Base-by-base conservation (phyloP, 352 stramenopile genomes). In the Plasmopara viticola region DNA sequence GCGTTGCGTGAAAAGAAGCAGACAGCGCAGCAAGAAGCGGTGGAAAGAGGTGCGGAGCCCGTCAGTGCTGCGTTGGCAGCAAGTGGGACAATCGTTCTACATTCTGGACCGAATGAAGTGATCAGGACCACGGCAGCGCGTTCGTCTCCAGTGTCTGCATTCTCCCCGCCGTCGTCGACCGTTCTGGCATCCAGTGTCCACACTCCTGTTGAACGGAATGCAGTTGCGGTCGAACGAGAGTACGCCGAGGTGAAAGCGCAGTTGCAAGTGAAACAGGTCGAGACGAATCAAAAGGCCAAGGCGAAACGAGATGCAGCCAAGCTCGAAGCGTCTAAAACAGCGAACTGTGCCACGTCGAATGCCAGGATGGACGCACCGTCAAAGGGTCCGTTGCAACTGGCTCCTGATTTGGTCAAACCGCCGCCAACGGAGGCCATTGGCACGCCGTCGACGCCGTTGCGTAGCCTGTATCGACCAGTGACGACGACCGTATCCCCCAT, bases 191-290 rank as follows among this genome's bases (percentile, higher is more conserved):
- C 50, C 25, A 15, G 44, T 28, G 49, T 57, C 15, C 48, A 31
- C 18, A 33, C 46, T 40, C 25, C 37, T 34, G 39, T 38, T 9
- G 56, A 59, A 44, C 66, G 71, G 20, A 56, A 64, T 0, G 39
- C 72, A 5, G 55, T 58, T 12, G 53, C 60, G 17, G 62, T 70
- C 15, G 75, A 89, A 55, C 71, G 78, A 1, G 73, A 74, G 29
- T 89, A 89, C 48, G 60, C 70, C 4, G 62, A 74, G 28, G n/a
- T 89, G 7, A 89, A 89, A 42, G 52, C 68, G 7, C 71, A 87
- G 25, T 69, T 87, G 28, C 56, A 83, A 60, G 56, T 65, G n/a
- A 69, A 66, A 45, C 59, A 80, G 53, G 31, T 74, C 17, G 60
- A 80, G 46, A 66, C 50, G 3, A 73, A 73, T 43, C 64, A 68